phyloP scores from a whole-genome alignment of 306 rosid species.

The Cucurbita argyrosperma region DNA sequence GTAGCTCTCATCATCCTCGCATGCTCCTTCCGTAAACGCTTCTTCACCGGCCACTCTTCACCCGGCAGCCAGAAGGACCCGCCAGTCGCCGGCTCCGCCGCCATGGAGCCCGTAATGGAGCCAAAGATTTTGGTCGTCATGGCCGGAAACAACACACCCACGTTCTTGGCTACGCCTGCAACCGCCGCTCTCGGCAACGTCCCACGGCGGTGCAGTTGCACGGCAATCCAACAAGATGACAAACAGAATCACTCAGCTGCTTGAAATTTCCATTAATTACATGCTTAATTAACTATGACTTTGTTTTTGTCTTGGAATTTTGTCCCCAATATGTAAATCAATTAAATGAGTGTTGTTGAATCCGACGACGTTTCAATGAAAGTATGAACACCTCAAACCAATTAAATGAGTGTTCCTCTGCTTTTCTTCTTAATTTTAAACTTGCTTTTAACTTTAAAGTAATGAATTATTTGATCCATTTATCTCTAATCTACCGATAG shows the following conservation, averaged over 20 bases:
- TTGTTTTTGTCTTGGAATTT: not conserved
- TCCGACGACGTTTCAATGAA: too few relatives aligned
- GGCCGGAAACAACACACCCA: slow-evolving; percentile 8
- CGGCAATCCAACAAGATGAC: not conserved
- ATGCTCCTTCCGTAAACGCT: not conserved
- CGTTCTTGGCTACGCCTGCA: not conserved
- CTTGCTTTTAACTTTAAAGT: too few relatives aligned
- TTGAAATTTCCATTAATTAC: not conserved
- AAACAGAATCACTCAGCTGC: not conserved
- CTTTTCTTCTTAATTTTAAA: too few relatives aligned
- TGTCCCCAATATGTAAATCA: not conserved
- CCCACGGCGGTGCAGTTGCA: not conserved
- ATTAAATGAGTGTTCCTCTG: too few relatives aligned
- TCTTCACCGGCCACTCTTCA: not conserved
- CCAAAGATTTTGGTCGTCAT: slow-evolving; percentile 1
- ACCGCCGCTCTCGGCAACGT: not conserved
- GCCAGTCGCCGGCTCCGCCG: not conserved
- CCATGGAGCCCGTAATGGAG: not conserved
- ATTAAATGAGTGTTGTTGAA: not conserved
- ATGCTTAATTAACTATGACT: not conserved
- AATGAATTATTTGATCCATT: too few relatives aligned
- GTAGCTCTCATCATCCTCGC: not conserved
- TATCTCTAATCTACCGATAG: too few relatives aligned
- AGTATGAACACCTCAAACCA: too few relatives aligned
- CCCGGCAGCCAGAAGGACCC: not conserved